A percentile compares a stretch with the other conserved stretches of the same genome.
phyloP scores from a whole-genome alignment of 805 yeast genomes.

The Lipomyces spencermartinsiae region DNA sequence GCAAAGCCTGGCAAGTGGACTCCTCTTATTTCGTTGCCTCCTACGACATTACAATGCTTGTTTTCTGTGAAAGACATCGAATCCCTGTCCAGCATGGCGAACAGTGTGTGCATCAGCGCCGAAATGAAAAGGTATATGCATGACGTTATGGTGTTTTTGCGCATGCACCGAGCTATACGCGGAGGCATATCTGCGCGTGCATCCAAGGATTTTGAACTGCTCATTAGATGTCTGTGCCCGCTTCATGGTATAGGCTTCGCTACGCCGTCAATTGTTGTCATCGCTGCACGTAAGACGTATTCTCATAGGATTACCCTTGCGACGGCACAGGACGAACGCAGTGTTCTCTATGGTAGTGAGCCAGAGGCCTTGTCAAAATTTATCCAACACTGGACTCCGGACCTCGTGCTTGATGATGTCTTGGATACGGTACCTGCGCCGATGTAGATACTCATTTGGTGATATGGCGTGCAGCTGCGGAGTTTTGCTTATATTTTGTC shows the following conservation, averaged over 20 bases:
- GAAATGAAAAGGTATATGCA: constrained; percentile 62
- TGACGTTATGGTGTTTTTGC: constrained; percentile 59
- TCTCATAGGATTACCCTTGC: constrained; percentile 56
- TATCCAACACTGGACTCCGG: constrained; percentile 54
- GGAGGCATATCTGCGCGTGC: constrained; percentile 60
- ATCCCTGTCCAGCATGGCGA: constrained; percentile 23
- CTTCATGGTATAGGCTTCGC: constrained; percentile 53
- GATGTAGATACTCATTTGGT: constrained; percentile 42
- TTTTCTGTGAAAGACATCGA: constrained; percentile 26
- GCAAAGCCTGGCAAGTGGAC: constrained; percentile 11
- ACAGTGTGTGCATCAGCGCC: constrained; percentile 51
- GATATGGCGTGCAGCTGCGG: neutral
- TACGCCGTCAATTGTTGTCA: constrained; percentile 59
- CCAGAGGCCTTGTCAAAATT: constrained; percentile 50
- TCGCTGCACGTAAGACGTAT: constrained; percentile 56
- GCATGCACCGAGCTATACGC: constrained; percentile 61
- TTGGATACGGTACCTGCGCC: constrained; percentile 61
- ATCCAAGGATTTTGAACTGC: constrained; percentile 51
- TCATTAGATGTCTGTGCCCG: constrained; percentile 52
- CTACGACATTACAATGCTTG: constrained; percentile 2
- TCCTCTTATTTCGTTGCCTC: constrained; percentile 14
- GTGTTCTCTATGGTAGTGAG: constrained; percentile 64
- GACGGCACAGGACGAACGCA: constrained; percentile 55
- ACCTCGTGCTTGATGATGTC: constrained; percentile 59
- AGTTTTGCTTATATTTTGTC: neutral